Percentiles rank a stretch among this genome's conserved stretches.
Evolutionary conservation across 352 stramenopile species (phyloP).

Genomic region (Globisporangium spinosum): DNA sequence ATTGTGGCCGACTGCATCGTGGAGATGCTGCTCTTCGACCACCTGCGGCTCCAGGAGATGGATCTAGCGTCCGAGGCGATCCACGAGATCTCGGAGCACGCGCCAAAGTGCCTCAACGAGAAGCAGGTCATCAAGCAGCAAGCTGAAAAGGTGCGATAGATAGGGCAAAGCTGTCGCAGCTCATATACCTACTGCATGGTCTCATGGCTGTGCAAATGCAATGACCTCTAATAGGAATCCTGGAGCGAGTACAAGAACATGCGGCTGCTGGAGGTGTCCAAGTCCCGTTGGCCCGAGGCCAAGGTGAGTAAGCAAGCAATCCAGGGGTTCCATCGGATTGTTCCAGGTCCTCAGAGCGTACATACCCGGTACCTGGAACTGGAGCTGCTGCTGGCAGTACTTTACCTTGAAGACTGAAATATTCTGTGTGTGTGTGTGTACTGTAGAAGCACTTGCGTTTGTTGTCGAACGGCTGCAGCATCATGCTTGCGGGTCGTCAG

Average conservation of each 20-base stretch:
- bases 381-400: background rate
- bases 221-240: constrained; percentile 29
- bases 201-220: background rate
- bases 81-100: constrained; percentile 44
- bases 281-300: constrained; percentile 59
- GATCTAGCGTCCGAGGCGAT: constrained; percentile 54
- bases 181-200: background rate
- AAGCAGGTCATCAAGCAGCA: constrained; percentile 46
- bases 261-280: constrained; percentile 64
- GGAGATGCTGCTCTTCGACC: constrained; percentile 66
- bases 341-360: background rate
- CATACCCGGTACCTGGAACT: background rate
- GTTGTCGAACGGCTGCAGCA: constrained; percentile 73
- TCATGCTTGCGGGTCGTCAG: constrained; percentile 40
- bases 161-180: too few species aligned
- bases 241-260: constrained; percentile 71
- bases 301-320: constrained; percentile 25
- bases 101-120: constrained; percentile 58
- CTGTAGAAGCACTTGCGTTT: constrained; percentile 53
- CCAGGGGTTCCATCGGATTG: background rate
- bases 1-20: constrained; percentile 65
- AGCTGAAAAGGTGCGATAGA: constrained; percentile 26
- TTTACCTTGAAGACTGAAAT: background rate
- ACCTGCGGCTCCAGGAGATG: constrained; percentile 77
- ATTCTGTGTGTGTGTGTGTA: background rate